Evolutionary conservation across 352 stramenopile genomes (phyloP), one percentile per base, ranked within the genome.

Genomic region (Phytophthora fragariae): DNA sequence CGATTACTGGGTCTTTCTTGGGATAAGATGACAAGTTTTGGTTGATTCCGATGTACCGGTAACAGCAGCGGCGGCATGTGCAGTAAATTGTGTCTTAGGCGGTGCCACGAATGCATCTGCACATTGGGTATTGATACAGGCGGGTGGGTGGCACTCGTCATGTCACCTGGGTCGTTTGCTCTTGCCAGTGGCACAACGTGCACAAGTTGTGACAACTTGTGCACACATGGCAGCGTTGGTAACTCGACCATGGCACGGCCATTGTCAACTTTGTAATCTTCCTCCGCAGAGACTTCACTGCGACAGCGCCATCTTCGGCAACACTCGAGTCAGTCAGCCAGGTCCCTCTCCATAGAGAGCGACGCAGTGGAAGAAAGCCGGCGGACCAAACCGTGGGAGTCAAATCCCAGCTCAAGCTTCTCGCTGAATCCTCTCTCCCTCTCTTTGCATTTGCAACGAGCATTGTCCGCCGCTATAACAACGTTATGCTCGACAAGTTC

Each of bases 371-470:
- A 12, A 44, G 11, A 6, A 50, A 14, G 44, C 15, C 17, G 44
- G 39, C 39, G 39, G 39, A 46, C 39, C 44, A 50, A 50, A 50
- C 14, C 44, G 44, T 21, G 44, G 44, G 44, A 46, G 37, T n/a
- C 44, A 19, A 50, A 50, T 50, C 44, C 44, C 44, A 14, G 39
- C 14, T 50, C 44, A 17, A 24, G 44, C 44, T 50, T 50, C 44
- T 50, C 44, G 44, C 44, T 50, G 44, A 17, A 50, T 50, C 44
- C 44, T 50, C 44, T 50, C 44, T 50, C 12, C 39, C 39, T 46
- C 39, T 46, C 44, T 3, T 50, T 50, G 44, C 44, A 50, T 50
- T 50, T 50, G 44, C 44, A 50, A 50, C 44, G 44, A 31, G 12
- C 39, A 8, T 46, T n/a, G 39, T n/a, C 39, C 39, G 39, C 39